Evolutionary conservation across 73 alveolate species (phyloP), one percentile per base, ranked within the genome.

Genomic region (Effrenium voratum): DNA sequence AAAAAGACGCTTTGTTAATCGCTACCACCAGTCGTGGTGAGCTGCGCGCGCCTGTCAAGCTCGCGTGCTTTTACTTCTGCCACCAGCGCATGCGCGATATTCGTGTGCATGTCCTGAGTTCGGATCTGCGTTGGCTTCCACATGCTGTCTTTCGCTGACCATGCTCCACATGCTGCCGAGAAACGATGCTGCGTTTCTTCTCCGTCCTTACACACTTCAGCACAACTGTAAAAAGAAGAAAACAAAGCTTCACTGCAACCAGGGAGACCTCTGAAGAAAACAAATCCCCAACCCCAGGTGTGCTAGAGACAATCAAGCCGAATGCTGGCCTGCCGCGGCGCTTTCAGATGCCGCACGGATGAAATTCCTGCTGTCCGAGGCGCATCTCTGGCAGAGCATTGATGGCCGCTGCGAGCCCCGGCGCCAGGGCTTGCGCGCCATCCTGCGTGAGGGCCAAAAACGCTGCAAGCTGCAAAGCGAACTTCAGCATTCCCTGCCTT

Each of bases 341-440:
- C n/a, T 79, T 15, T 1, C 83, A 55, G 22, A 36, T 73, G 46
- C 34, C 83, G 34, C 83, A 1, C 43, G 77, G 43, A 16, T 16
- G 43, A 28, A 15, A 22, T 13, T 3, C 40, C 30, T 40, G 22
- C 41, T 43, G 5, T 45, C 75, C 73, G 59, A 36, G 84, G 38
- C 72, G 16, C 98, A 93, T 93, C 85, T 93, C 98, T 28, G 98
- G 98, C 93, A 93, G 85, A 34, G 98, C 98, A 16, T 93, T 93
- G 93, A 93, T 76, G 52, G 98, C 98, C 5, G 92, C 79, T 13
- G 98, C 98, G 40, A 92, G 91, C 30, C 98, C 98, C 24, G 98
- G 92, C 5, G 98, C 91, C 38, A 92, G 49, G 24, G 79, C 91
- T 28, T 72, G 91, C 70, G 75, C 73, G 13, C 92, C 92, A 43